phyloP scores from a whole-genome alignment of 2,329 filamentous ascomycete species.

The Sclerotinia trifoliorum region DNA sequence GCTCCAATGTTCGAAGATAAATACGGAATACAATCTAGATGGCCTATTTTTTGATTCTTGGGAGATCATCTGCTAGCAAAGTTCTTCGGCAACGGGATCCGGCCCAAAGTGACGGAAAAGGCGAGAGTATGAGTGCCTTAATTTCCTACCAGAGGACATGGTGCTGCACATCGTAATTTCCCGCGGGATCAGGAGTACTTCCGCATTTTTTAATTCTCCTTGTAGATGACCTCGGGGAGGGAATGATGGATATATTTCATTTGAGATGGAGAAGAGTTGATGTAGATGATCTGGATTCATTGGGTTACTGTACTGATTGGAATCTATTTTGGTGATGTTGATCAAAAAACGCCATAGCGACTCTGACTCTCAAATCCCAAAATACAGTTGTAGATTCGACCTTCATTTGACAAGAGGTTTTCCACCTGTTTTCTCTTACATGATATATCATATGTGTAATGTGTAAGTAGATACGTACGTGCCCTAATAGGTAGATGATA shows the following conservation, averaged over 20 bases:
- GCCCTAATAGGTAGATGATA: not conserved
- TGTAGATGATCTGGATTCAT: not conserved
- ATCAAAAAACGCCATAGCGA: not conserved
- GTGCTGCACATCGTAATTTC: not conserved
- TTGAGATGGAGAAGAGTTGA: not conserved
- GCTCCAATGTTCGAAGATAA: not conserved
- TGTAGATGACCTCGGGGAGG: not conserved
- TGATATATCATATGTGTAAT: no score
- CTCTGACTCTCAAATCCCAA: not conserved
- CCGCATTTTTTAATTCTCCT: not conserved
- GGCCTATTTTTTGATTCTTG: not conserved
- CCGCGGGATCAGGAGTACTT: not conserved
- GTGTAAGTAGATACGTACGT: no score
- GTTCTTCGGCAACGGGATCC: not conserved
- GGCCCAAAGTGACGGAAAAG: not conserved
- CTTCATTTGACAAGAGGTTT: no score
- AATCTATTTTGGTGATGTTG: not conserved
- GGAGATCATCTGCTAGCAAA: not conserved
- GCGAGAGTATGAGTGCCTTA: not conserved
- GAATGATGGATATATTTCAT: not conserved
- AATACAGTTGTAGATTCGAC: no score
- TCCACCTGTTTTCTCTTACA: not conserved
- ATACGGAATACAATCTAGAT: not conserved
- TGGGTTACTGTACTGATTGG: not conserved
- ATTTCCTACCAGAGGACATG: not conserved